Evolutionary conservation across 1,284 basidiomycete genomes (phyloP).

Genomic region (Erythrobasidium hasegawianum): DNA sequence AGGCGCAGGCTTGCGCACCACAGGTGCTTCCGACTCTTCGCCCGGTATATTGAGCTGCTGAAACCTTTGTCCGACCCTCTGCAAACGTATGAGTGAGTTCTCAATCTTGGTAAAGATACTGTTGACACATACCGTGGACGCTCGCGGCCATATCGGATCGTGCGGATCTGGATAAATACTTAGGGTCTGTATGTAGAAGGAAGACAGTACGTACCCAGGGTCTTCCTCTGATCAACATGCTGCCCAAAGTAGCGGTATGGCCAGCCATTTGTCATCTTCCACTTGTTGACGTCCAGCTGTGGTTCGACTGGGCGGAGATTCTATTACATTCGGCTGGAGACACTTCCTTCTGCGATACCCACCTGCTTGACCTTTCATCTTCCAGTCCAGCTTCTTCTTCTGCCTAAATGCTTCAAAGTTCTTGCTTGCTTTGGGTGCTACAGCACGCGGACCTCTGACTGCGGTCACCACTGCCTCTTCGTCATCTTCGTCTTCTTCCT

Average conservation of each 20-base stretch:
- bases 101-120: too few species aligned
- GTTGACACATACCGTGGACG: constrained; percentile 40
- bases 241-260: constrained; percentile 45
- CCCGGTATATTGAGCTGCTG: constrained; percentile 35
- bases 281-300: constrained; percentile 22
- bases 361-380: constrained; percentile 21
- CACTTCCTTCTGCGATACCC: neutral
- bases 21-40: constrained; percentile 18
- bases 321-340: neutral
- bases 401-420: neutral
- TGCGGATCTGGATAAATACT: too few species aligned
- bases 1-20: neutral
- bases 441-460: constrained; percentile 8
- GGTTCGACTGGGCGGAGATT: neutral
- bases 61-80: constrained; percentile 43
- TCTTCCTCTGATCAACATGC: constrained; percentile 38
- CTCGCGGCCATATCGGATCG: constrained; percentile 44
- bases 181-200: too few species aligned
- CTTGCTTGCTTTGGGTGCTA: neutral
- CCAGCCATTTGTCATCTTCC: constrained; percentile 42
- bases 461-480: constrained; percentile 23
- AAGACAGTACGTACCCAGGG: constrained; percentile 40
- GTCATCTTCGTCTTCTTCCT: constrained; percentile 71
- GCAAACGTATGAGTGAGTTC: too few species aligned
- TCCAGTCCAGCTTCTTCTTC: constrained; percentile 4